Evolutionary conservation across 2,329 filamentous ascomycete genomes (phyloP), one percentile per base, ranked within the genome.

Genomic region (Trichoderma sp.): DNA sequence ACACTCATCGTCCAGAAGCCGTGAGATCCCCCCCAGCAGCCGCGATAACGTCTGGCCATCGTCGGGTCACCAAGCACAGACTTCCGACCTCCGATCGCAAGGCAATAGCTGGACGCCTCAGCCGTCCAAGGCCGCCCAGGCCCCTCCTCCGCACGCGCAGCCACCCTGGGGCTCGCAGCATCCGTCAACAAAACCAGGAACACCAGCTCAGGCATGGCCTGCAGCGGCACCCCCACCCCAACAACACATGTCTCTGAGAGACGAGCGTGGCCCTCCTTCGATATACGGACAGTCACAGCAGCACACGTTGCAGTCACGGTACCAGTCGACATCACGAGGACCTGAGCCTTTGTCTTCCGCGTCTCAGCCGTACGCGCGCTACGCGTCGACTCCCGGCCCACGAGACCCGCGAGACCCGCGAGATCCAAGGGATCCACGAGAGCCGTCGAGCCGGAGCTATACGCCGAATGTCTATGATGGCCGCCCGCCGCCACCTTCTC

Each of bases 391-490:
- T 3, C 78, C 81, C 1, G 78, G 73, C 2, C 78, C 78, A 54
- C 77, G 80, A 50, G 81, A 83, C 66, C 77, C 69, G 7, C 68
- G 77, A 67, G 78, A 81, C 10, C 52, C 30, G 1, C 17, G 48
- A 0, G 48, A 51, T 6, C 48, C 48, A 12, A 7, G 48, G 30
- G 48, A 52, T 34, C 50, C 50, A 7, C 14, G 56, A 12, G 56
- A 59, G 3, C 56, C 78, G 19, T 77, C 78, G 1, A 74, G 74
- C 1, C 78, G 81, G 21, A 82, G 79, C 69, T 83, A 80, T 69
- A 82, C 81, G 1, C 80, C 81, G 3, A 77, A 76, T 4, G 69
- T 72, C 2, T 83, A 82, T 62, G 81, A 83, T 30, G 67, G 65
- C 7, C 75, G 81, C 17, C 77, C 76, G 7, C 77, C 74, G 0